Conservation (phyloP, 2,329 filamentous ascomycete genomes). For the Pestalotiopsis sp. region DNA sequence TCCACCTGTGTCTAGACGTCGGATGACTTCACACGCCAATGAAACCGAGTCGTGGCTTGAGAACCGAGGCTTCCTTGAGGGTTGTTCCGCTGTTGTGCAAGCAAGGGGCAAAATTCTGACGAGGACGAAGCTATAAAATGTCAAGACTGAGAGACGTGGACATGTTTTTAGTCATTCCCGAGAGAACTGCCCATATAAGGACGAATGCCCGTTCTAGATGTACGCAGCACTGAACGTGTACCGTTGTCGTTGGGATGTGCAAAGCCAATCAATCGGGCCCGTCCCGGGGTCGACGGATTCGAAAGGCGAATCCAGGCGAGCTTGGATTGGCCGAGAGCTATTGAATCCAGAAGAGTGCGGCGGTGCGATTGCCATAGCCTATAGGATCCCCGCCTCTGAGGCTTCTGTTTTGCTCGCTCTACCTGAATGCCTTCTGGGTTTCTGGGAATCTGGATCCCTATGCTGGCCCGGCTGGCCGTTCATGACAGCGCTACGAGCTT, state of each 20-base stretch:
- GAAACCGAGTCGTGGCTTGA: neutral
- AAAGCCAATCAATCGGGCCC: neutral
- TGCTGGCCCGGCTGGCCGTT: no score
- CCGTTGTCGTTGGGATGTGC: neutral
- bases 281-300: neutral
- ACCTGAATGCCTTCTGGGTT: neutral
- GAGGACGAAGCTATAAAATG: neutral
- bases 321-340: neutral
- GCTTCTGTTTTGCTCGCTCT: neutral
- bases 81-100: neutral
- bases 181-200: neutral
- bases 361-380: neutral
- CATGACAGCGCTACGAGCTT: no score
- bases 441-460: no score
- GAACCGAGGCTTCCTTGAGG: neutral
- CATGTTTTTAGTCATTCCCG: neutral
- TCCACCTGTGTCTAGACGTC: neutral
- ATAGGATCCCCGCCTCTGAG: neutral
- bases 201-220: neutral
- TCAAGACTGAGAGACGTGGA: neutral
- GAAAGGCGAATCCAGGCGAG: neutral
- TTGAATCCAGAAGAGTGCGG: neutral
- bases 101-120: neutral
- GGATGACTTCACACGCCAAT: constrained; percentile 13
- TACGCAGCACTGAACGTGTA: neutral